Percentiles rank a stretch among this genome's conserved stretches.
phyloP scores from a whole-genome alignment of 768 basidiomycete genomes.

The Amanita rimosa region DNA sequence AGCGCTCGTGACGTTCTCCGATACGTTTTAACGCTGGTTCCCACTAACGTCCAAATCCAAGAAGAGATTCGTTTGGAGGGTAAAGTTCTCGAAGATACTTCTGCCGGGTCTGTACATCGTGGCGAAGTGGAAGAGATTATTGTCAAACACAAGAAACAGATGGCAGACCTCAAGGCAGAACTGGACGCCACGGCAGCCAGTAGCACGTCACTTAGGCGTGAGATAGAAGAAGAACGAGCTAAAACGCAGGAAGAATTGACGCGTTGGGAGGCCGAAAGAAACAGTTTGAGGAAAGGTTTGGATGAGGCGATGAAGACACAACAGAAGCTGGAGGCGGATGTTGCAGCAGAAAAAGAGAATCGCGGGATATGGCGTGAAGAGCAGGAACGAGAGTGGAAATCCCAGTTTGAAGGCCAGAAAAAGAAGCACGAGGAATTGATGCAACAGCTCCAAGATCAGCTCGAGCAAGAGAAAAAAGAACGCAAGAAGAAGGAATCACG shows the following conservation, averaged over 20 bases:
- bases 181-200: background rate
- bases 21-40: slow-evolving; percentile 13
- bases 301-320: background rate
- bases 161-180: slow-evolving; percentile 10
- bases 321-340: background rate
- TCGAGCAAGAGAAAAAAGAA: background rate
- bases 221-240: background rate
- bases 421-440: background rate
- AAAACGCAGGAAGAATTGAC: background rate
- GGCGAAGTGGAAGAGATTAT: slow-evolving; percentile 22
- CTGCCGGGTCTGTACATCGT: slow-evolving; percentile 23
- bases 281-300: background rate
- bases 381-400: background rate
- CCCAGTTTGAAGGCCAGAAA: background rate
- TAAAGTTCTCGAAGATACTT: slow-evolving; percentile 22
- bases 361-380: background rate
- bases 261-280: background rate
- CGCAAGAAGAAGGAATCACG: background rate
- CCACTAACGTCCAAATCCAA: slow-evolving; percentile 8
- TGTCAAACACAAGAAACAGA: slow-evolving; percentile 20
- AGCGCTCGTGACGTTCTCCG: slow-evolving; percentile 14
- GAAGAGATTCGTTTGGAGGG: slow-evolving; percentile 10
- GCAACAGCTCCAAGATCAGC: background rate
- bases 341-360: background rate
- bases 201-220: background rate